Evolutionary conservation across 352 stramenopile genomes (phyloP), one percentile per base, ranked within the genome.

Genomic region (Pythium utonaiense): DNA sequence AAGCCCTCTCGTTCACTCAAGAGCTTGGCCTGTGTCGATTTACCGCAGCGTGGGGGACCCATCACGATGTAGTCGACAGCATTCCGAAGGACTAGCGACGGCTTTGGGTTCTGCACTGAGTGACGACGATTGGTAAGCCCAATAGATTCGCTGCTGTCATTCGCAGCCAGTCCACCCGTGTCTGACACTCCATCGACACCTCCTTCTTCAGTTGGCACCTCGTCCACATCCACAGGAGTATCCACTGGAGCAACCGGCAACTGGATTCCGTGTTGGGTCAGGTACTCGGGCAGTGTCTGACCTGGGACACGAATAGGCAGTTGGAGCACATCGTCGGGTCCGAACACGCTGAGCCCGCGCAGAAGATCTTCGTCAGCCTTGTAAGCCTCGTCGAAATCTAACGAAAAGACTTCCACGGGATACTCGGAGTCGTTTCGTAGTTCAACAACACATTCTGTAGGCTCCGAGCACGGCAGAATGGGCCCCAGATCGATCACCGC

Each of bases 391-490:
- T 97, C 91, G 70, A 96, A 97, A 53, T 97, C 91, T 13, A 97
- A 55, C 9, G 84, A 96, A 53, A 94, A 97, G 8, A 98, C 82
- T 63, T 98, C 94, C 6, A 98, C 72, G 0, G 81, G 55, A 38
- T 93, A 95, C 25, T 96, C 79, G 7, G 85, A 93, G 31, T 96
- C 79, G 62, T 98, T 98, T 1, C 63, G 64, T 47, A 98, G 84
- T 17, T 84, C 81, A 7, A 98, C 78, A 1, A 73, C 24, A 7
- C 69, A 64, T 41, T 91, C 65, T 12, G 71, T 59, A 0, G 71
- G 56, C 8, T 64, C 66, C 1, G 74, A 66, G 28, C 78, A 95
- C 30, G 94, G 94, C 24, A 98, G 67, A 12, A 98, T 77, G 6
- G 94, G 87, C 0, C 89, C 86, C 27, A 98, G 69, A 31, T 97